Base-by-base conservation (phyloP, 208 protist species). In the Leishmania martiniquensis region DNA sequence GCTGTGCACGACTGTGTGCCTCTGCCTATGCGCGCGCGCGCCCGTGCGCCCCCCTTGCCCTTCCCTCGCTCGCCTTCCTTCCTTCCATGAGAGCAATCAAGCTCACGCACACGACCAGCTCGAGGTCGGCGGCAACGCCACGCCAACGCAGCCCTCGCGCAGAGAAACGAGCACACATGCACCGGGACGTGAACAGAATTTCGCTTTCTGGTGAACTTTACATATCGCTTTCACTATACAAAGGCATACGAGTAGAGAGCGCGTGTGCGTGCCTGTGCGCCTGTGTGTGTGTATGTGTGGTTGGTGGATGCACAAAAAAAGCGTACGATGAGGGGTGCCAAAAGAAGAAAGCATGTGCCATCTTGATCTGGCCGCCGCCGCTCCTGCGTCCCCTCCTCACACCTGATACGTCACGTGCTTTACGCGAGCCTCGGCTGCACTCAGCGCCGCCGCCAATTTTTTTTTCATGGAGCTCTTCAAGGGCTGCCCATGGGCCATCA, bases 371-470 rank as follows among this genome's bases (percentile, higher is more conserved):
- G 65, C 20, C 10, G 42, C n/a, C 32, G 42, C 65, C 25, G 32
- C 42, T 7, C 7, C 42, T 69, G 65, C 42, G 29, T 42, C 39
- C 22, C 39, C 47, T 0, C 29, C 45, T 82, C 60, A 77, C n/a
- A 81, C 70, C 51, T 87, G 73, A 72, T 88, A 88, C 4, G 70
- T 79, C 20, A 88, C 81, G 39, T 88, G 84, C 71, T 88, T 88
- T 25, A 44, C 78, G 32, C 17, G 49, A 22, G 37, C 45, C 39
- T 51, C 22, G 71, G 49, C 34, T 55, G 71, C 71, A 22, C 65
- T 39, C 49, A 37, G 65, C 7, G 77, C 52, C 59, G 73, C 59
- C 10, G 55, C 49, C 10, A 44, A 17, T 1, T 63, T 51, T 25
- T 74, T 59, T 72, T 88, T 88, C 59, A 88, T 54, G 0, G 85